These are phyloP conservation scores for Aspergillus steynii DNA, from an alignment of 495 filamentous ascomycete species.

Conservation along the genomic window DNA sequence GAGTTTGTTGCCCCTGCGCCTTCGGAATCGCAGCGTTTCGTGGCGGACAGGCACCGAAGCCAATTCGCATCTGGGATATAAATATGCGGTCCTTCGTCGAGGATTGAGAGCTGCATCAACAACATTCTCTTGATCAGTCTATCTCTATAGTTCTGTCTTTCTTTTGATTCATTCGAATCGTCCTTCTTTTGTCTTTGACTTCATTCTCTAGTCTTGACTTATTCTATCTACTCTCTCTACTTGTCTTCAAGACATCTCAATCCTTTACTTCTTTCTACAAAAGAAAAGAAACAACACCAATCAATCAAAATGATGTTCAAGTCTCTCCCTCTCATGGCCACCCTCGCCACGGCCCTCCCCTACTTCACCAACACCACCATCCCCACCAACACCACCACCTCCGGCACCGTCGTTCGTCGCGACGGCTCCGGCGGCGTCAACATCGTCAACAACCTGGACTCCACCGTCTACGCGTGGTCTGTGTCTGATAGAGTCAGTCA, in stretches of 20 bases:
- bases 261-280: too few relatives aligned
- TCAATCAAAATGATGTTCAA: slow-evolving; percentile 51
- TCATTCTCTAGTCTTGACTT: background rate
- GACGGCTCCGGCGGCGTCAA: slow-evolving; percentile 28
- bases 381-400: slow-evolving; percentile 34
- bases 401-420: slow-evolving; percentile 28
- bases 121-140: slow-evolving; percentile 8
- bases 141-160: slow-evolving; percentile 8
- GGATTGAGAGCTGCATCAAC: background rate
- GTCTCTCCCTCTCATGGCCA: slow-evolving; percentile 33
- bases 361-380: background rate
- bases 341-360: slow-evolving; percentile 42
- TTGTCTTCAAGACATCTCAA: background rate
- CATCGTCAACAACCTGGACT: slow-evolving; percentile 42
- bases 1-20: background rate
- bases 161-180: slow-evolving; percentile 4
- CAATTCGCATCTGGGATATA: background rate
- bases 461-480: slow-evolving; percentile 45
- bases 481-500: slow-evolving; percentile 34
- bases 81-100: background rate
- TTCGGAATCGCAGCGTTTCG: background rate
- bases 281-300: slow-evolving; percentile 4
- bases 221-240: background rate
- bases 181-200: background rate
- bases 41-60: background rate